These are phyloP conservation scores for Dendrostoma leiphaemia DNA, from an alignment of 2,329 filamentous ascomycete species.

Conservation along the genomic window DNA sequence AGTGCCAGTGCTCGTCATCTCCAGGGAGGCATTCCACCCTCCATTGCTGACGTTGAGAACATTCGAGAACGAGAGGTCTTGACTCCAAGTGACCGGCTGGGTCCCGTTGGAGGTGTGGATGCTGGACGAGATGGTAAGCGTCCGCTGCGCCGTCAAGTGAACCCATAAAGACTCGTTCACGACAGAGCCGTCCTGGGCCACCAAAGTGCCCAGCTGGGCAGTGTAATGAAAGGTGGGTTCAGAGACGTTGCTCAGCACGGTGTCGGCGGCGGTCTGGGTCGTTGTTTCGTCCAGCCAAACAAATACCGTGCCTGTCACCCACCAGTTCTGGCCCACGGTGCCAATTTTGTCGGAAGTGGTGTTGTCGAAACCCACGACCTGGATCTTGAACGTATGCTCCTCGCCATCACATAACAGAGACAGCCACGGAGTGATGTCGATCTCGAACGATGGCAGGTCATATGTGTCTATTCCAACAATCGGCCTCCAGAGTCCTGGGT, in stretches of 20 bases:
- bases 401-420: constrained; percentile 54
- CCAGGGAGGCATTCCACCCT: constrained; percentile 29
- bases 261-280: constrained; percentile 22
- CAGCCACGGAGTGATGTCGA: constrained; percentile 66
- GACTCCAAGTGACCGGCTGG: constrained; percentile 24
- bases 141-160: constrained; percentile 25
- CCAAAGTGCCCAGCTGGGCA: constrained; percentile 22
- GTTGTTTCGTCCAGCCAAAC: constrained; percentile 53
- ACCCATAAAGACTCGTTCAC: constrained; percentile 30
- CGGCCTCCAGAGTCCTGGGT: constrained; percentile 67
- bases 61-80: constrained; percentile 28
- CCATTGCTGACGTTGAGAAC: constrained; percentile 31
- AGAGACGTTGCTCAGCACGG: constrained; percentile 21
- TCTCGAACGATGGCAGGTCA: constrained; percentile 64
- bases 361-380: constrained; percentile 35
- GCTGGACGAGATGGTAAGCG: constrained; percentile 27
- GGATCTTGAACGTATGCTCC: constrained; percentile 18
- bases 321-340: constrained; percentile 59
- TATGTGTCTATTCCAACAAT: constrained; percentile 68
- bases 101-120: constrained; percentile 21
- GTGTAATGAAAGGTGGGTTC: constrained; percentile 25
- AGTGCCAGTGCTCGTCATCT: constrained; percentile 27
- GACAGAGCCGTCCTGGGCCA: constrained; percentile 22
- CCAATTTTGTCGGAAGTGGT: constrained; percentile 41
- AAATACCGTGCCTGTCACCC: constrained; percentile 65